phyloP scores from a whole-genome alignment of 139 green algal genomes.

The Coelastrella sp. region DNA sequence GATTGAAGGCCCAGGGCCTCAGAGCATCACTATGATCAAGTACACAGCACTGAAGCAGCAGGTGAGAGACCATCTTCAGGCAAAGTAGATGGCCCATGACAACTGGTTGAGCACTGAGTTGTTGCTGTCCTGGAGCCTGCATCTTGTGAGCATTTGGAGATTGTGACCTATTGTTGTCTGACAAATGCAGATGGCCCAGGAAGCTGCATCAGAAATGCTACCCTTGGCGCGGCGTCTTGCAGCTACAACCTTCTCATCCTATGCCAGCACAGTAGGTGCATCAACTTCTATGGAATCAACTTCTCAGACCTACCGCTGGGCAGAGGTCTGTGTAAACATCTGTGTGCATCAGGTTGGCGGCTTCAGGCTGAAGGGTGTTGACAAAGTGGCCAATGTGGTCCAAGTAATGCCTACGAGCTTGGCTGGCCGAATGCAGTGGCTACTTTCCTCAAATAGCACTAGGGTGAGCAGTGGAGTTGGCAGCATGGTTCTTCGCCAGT shows the following conservation, averaged over 20 bases:
- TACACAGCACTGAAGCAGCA: constrained; percentile 27
- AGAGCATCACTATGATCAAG: constrained; percentile 48
- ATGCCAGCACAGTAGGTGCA: background rate
- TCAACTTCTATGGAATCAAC: background rate
- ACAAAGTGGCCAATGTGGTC: constrained; percentile 20
- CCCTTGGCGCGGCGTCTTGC: background rate
- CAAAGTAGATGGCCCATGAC: too few species aligned
- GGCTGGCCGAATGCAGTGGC: background rate
- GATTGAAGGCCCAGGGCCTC: background rate
- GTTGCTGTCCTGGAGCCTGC: too few species aligned
- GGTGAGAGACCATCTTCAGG: background rate
- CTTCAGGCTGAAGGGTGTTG: constrained; percentile 36
- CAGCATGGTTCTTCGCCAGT: too few species aligned
- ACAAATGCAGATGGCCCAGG: background rate
- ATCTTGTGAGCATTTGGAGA: too few species aligned
- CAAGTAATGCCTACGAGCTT: background rate
- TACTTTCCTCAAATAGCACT: background rate
- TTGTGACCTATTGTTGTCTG: too few species aligned
- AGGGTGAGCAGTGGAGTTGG: too few species aligned
- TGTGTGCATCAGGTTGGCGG: constrained; percentile 23
- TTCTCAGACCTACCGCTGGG: background rate
- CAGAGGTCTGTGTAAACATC: background rate
- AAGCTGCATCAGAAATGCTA: background rate
- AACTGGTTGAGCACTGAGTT: too few species aligned
- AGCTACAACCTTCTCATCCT: background rate